Evolutionary conservation across 2,329 filamentous ascomycete genomes (phyloP).

Genomic region (Coniochaeta hoffmannii): DNA sequence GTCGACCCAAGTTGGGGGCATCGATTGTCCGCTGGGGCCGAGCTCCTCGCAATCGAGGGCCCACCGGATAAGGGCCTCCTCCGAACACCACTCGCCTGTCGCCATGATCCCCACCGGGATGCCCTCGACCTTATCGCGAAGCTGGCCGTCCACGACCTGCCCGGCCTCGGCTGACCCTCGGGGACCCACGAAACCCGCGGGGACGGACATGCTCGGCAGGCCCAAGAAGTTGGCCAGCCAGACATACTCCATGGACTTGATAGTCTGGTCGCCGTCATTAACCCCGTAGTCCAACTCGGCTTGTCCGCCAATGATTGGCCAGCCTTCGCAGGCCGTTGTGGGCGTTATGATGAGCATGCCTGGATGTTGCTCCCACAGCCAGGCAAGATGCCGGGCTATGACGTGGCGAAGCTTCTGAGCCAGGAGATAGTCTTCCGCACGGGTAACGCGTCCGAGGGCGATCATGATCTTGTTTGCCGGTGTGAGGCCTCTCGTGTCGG

Average conservation of each 20-base stretch:
- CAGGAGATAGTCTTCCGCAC: slow-evolving; percentile 58
- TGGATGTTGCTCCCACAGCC: slow-evolving; percentile 57
- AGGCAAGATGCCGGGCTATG: slow-evolving; percentile 63
- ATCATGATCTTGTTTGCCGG: slow-evolving; percentile 60
- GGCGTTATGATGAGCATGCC: slow-evolving; percentile 67
- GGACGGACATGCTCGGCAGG: slow-evolving; percentile 35
- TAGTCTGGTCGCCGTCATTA: slow-evolving; percentile 37
- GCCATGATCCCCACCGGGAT: slow-evolving; percentile 49
- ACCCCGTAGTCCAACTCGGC: slow-evolving; percentile 32
- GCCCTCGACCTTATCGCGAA: slow-evolving; percentile 24
- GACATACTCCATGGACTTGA: slow-evolving; percentile 40
- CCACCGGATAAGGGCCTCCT: slow-evolving; percentile 40
- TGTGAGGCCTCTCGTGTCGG: slow-evolving; percentile 42
- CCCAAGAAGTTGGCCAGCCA: slow-evolving; percentile 46
- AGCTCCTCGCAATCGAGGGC: slow-evolving; percentile 37
- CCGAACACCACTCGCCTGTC: slow-evolving; percentile 46
- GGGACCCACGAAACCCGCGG: slow-evolving; percentile 35
- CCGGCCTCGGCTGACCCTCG: slow-evolving; percentile 14
- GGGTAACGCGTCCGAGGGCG: slow-evolving; percentile 53
- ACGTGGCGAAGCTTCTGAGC: slow-evolving; percentile 63
- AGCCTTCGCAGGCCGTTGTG: slow-evolving; percentile 46
- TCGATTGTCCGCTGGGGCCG: slow-evolving; percentile 23
- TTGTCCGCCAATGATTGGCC: slow-evolving; percentile 27
- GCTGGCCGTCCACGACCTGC: slow-evolving; percentile 21
- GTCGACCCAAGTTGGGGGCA: slow-evolving; percentile 37